phyloP scores from a whole-genome alignment of 192 early-diverging fungal species.

The Phlyctochytrium bullatum region DNA sequence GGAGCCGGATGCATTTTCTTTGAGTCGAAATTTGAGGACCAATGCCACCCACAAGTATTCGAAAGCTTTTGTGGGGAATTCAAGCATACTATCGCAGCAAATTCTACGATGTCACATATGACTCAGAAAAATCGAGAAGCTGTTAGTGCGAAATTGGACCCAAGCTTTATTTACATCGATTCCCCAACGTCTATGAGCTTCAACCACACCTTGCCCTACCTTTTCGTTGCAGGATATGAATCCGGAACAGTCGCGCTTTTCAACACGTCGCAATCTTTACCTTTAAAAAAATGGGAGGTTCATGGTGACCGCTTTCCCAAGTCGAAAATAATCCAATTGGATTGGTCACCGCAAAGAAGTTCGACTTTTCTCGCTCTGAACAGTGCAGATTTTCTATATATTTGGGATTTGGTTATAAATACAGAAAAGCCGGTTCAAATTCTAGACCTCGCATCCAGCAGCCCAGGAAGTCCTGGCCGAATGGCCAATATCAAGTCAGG shows the following conservation, averaged over 20 bases:
- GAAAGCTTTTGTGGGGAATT: too few relatives aligned
- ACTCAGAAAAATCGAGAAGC: too few relatives aligned
- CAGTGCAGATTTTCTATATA: constrained; percentile 16
- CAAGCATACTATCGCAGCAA: too few relatives aligned
- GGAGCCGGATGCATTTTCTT: too few relatives aligned
- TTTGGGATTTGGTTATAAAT: constrained; percentile 53
- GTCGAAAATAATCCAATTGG: constrained; percentile 10
- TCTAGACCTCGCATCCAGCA: too few relatives aligned
- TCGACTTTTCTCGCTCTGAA: constrained; percentile 46
- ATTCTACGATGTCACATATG: too few relatives aligned
- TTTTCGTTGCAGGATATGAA: constrained; percentile 42
- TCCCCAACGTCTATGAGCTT: constrained; percentile 21
- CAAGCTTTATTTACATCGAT: constrained; percentile 10
- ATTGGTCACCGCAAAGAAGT: constrained; percentile 49
- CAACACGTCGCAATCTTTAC: background rate
- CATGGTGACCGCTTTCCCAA: background rate
- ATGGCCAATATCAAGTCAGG: too few relatives aligned
- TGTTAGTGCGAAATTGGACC: constrained; percentile 4
- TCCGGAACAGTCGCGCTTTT: constrained; percentile 41
- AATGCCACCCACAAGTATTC: too few relatives aligned
- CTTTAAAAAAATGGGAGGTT: too few relatives aligned
- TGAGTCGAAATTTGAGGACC: too few relatives aligned
- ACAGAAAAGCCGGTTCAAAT: too few relatives aligned
- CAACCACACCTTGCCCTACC: constrained; percentile 20
- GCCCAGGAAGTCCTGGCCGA: too few relatives aligned